These are phyloP conservation scores for Penicillium griseofulvum DNA, from an alignment of 2,329 filamentous ascomycete genomes.

Conservation along the genomic window DNA sequence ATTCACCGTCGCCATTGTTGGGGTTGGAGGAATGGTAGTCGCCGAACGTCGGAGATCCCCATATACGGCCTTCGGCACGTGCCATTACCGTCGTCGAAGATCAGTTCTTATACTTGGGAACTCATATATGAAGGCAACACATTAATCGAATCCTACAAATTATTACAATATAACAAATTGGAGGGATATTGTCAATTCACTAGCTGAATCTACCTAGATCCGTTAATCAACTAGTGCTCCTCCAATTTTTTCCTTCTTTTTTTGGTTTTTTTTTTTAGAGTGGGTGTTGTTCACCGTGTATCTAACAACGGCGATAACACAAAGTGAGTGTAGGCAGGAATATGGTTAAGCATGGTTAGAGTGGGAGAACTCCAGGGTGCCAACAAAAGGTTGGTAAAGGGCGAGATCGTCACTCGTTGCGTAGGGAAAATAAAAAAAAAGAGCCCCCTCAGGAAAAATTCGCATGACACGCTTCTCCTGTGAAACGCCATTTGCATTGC, in stretches of 20 bases:
- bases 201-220: conserved; percentile 19
- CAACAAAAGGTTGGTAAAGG: neutral
- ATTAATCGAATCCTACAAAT: neutral
- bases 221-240: conserved; percentile 24
- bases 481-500: conserved; percentile 20
- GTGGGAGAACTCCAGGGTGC: neutral
- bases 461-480: conserved; percentile 1
- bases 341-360: neutral
- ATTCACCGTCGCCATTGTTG: conserved; percentile 35
- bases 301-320: neutral
- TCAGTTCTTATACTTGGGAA: too few relatives aligned
- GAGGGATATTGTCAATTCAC: conserved; percentile 33
- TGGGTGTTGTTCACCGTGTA: neutral
- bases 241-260: conserved; percentile 24
- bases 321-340: neutral
- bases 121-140: neutral
- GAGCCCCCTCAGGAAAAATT: neutral
- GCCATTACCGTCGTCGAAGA: too few relatives aligned
- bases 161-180: neutral
- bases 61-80: conserved; percentile 20
- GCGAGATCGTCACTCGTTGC: conserved; percentile 8
- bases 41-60: conserved; percentile 19
- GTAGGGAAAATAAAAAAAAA: neutral
- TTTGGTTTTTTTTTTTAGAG: conserved; percentile 11
- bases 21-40: conserved; percentile 1